Evolutionary conservation across 176 grass and related monocot genomes (phyloP).

Genomic region (Saccharum spontaneum): DNA sequence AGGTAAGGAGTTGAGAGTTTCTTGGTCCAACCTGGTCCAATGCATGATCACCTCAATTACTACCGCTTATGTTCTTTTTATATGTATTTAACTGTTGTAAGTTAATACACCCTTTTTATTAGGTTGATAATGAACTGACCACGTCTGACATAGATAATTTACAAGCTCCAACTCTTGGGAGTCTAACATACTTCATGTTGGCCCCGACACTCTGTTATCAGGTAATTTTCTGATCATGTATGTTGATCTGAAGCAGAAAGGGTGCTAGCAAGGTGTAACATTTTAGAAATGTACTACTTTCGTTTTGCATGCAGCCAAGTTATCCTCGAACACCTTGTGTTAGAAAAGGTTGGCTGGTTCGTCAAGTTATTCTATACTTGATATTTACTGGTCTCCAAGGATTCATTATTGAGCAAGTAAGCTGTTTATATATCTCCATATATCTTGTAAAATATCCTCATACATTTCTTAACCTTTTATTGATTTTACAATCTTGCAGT

Average conservation of each 20-base stretch:
- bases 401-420: slow-evolving; percentile 98
- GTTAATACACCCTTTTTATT: slow-evolving; percentile 31
- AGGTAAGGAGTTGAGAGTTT: background rate
- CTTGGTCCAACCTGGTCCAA: background rate
- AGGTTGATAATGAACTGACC: slow-evolving; percentile 48
- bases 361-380: slow-evolving; percentile 84
- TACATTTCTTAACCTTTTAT: slow-evolving; percentile 12
- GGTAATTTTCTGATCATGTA: slow-evolving; percentile 43
- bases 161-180: slow-evolving; percentile 65
- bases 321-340: slow-evolving; percentile 74
- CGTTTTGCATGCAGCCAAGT: slow-evolving; percentile 55
- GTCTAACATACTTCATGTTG: slow-evolving; percentile 82
- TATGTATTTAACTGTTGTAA: background rate
- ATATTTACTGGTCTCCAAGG: slow-evolving; percentile 93
- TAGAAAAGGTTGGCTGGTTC: slow-evolving; percentile 87
- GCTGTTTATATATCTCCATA: slow-evolving; percentile 4
- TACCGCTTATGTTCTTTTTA: background rate
- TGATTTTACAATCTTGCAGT: slow-evolving; percentile 56
- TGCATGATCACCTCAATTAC: background rate
- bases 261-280: background rate
- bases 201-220: slow-evolving; percentile 97
- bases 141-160: slow-evolving; percentile 50
- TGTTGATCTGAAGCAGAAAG: slow-evolving; percentile 4
- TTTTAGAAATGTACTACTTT: slow-evolving; percentile 19
- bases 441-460: slow-evolving; percentile 7